Evolutionary conservation across 768 basidiomycete genomes (phyloP).

Genomic region (Chalciporus piperatus): DNA sequence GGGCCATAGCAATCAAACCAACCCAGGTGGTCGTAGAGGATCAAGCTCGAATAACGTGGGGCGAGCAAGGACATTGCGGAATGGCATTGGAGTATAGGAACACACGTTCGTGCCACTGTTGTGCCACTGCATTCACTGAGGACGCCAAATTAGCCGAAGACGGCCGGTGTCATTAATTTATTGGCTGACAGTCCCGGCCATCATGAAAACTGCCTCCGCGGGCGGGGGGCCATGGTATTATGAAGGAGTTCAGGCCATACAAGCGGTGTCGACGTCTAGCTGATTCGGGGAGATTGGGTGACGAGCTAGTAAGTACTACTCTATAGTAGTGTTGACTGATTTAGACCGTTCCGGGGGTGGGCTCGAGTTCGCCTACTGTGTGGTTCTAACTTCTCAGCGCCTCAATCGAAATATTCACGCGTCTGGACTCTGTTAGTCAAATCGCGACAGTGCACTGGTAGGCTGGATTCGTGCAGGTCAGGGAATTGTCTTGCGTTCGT

Average conservation of each 20-base stretch:
- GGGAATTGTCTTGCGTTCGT: no score
- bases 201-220: neutral
- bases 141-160: neutral
- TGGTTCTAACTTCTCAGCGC: no score
- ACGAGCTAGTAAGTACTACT: no score
- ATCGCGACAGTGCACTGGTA: no score
- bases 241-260: neutral
- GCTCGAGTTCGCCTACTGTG: no score
- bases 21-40: neutral
- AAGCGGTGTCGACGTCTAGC: no score
- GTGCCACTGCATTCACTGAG: constrained; percentile 6
- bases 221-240: neutral
- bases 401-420: no score
- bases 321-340: neutral
- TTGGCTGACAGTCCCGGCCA: neutral
- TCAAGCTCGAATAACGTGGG: constrained; percentile 5
- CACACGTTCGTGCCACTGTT: constrained; percentile 23
- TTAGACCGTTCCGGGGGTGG: neutral
- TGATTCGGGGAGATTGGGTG: no score
- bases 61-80: constrained; percentile 1
- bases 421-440: no score
- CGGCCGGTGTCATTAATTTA: neutral
- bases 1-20: neutral
- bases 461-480: no score
- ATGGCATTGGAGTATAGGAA: constrained; percentile 11